phyloP scores from a whole-genome alignment of 1,284 basidiomycete species.

The Naganishia liquefaciens region DNA sequence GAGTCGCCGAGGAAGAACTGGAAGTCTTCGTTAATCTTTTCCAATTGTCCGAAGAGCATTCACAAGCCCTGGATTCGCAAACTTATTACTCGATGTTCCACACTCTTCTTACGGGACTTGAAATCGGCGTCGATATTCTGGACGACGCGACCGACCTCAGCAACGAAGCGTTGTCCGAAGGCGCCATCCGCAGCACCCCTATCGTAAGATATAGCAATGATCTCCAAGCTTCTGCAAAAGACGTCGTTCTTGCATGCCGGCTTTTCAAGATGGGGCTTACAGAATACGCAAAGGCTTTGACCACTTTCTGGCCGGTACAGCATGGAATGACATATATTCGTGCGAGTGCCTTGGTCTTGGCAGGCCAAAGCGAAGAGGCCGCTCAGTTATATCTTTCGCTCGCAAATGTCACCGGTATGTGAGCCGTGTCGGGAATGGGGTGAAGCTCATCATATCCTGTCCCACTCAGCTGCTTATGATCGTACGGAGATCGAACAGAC shows the following conservation, averaged over 20 bases:
- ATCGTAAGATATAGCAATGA: conserved; percentile 29
- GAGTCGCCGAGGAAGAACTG: conserved; percentile 37
- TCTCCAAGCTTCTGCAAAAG: conserved; percentile 47
- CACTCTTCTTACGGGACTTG: conserved; percentile 58
- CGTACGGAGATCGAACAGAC: conserved; percentile 61
- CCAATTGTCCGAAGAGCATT: conserved; percentile 28
- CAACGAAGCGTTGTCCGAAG: conserved; percentile 14
- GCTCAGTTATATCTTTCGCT: conserved; percentile 12
- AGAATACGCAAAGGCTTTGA: conserved; percentile 64
- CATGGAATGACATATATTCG: conserved; percentile 73
- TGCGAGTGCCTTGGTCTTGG: conserved; percentile 59
- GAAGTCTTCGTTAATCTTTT: conserved; percentile 9
- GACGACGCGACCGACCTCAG: background rate
- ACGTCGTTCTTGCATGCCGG: conserved; percentile 69
- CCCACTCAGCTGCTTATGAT: conserved; percentile 54
- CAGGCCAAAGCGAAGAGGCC: conserved; percentile 6
- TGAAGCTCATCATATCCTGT: conserved; percentile 36
- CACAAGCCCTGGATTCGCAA: conserved; percentile 38
- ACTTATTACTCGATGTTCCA: conserved; percentile 67
- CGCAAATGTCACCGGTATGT: conserved; percentile 73
- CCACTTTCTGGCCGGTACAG: conserved; percentile 73
- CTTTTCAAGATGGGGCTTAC: conserved; percentile 68
- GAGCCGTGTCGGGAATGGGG: background rate
- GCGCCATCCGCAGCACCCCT: conserved; percentile 21
- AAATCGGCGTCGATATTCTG: background rate